These are phyloP conservation scores for Podila epicladia DNA, from an alignment of 192 early-diverging fungal genomes.

Conservation along the genomic window DNA sequence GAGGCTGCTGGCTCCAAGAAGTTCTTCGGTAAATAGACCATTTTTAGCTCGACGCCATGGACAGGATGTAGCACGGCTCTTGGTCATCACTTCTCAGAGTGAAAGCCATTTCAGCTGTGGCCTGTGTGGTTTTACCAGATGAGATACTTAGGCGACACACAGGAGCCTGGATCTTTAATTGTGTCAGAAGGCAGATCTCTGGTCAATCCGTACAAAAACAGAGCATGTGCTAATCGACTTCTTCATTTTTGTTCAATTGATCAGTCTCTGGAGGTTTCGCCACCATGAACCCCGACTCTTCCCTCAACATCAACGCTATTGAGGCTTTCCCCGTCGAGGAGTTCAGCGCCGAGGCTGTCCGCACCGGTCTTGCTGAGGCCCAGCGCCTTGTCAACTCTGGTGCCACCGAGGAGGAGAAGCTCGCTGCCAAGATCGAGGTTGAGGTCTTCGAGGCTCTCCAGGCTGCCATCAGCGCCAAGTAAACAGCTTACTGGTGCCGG, in stretches of 20 bases:
- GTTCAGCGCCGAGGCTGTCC: slow-evolving; percentile 83
- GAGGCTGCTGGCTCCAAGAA: slow-evolving; percentile 79
- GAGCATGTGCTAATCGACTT: neutral
- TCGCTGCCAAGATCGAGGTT: slow-evolving; percentile 85
- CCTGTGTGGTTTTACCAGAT: too few species aligned
- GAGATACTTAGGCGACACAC: too few species aligned
- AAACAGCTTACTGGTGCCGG: slow-evolving; percentile 3
- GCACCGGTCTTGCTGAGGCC: slow-evolving; percentile 83
- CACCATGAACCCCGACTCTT: slow-evolving; percentile 95
- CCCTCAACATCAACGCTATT: slow-evolving; percentile 97
- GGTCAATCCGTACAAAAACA: neutral
- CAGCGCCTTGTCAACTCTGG: slow-evolving; percentile 70
- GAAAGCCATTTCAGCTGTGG: too few species aligned
- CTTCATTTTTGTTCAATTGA: neutral
- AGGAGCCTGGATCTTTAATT: too few species aligned
- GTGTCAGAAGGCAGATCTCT: neutral
- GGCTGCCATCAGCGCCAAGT: slow-evolving; percentile 67
- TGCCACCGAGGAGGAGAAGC: slow-evolving; percentile 81
- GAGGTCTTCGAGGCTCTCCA: slow-evolving; percentile 92
- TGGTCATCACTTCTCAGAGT: too few species aligned
- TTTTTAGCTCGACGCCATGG: neutral
- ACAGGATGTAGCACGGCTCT: neutral
- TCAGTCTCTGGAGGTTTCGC: slow-evolving; percentile 96
- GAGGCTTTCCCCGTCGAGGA: slow-evolving; percentile 93
- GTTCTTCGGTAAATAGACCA: slow-evolving; percentile 83